Conservation (phyloP, 2,329 filamentous ascomycete species). For the Tolypocladium ovalisporum region DNA sequence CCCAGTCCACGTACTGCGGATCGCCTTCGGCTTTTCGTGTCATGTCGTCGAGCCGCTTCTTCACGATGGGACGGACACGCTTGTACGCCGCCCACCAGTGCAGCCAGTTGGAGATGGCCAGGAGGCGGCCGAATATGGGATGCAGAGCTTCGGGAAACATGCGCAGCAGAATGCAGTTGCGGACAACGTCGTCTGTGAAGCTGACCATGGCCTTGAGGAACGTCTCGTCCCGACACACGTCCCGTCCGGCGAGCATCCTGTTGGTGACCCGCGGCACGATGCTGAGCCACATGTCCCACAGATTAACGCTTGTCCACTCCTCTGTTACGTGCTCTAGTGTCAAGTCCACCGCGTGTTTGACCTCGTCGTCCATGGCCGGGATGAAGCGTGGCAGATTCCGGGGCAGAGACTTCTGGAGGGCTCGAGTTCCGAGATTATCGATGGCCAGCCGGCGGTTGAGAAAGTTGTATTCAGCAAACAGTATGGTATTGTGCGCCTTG, state of each 20-base stretch:
- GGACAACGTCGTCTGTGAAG: constrained; percentile 38
- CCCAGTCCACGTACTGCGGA: constrained; percentile 26
- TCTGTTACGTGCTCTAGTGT: constrained; percentile 21
- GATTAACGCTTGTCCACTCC: constrained; percentile 26
- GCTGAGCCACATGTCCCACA: constrained; percentile 32
- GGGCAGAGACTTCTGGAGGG: constrained; percentile 32
- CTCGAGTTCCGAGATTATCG: constrained; percentile 27
- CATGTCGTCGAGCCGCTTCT: constrained; percentile 35
- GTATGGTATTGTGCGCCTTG: constrained; percentile 27
- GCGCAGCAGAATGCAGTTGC: constrained; percentile 32
- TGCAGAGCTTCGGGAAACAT: constrained; percentile 36
- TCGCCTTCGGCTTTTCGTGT: constrained; percentile 27
- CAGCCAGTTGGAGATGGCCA: constrained; percentile 32
- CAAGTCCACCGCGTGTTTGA: constrained; percentile 22
- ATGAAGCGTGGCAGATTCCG: constrained; percentile 27
- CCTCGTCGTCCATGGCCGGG: constrained; percentile 29
- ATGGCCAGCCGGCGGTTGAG: constrained; percentile 21
- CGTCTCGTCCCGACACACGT: constrained; percentile 26
- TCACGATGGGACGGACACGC: constrained; percentile 35
- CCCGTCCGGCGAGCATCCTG: constrained; percentile 27
- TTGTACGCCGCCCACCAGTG: constrained; percentile 31
- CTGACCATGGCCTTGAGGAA: constrained; percentile 35
- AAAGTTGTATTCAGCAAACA: constrained; percentile 31
- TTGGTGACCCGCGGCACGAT: constrained; percentile 33
- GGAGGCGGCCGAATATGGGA: constrained; percentile 34